Evolutionary conservation across 192 early-diverging fungal species (phyloP).

Genomic region (Coemansia sp.): DNA sequence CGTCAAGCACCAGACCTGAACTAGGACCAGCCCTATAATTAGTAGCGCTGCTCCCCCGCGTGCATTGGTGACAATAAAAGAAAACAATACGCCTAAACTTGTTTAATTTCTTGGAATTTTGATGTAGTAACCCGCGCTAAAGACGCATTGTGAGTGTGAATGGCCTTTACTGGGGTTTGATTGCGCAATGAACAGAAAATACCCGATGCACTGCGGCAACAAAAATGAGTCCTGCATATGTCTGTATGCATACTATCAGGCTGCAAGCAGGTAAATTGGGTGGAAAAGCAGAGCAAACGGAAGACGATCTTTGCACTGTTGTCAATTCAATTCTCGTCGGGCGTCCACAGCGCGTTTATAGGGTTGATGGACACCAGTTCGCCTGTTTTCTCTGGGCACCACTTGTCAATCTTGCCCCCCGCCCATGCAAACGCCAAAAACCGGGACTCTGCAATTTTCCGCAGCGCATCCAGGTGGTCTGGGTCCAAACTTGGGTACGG

Average conservation of each 20-base stretch:
- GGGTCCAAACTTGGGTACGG: conserved; percentile 40
- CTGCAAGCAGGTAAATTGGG: background rate
- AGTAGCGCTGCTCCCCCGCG: no score
- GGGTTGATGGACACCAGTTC: conserved; percentile 59
- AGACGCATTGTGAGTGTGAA: background rate
- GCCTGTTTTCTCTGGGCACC: conserved; percentile 52
- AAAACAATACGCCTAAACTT: conserved; percentile 1
- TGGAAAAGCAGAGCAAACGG: background rate
- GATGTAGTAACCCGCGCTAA: background rate
- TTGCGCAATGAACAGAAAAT: background rate
- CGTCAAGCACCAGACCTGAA: no score
- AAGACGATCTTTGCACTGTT: background rate
- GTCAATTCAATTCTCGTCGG: conserved; percentile 5
- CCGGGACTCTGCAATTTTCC: conserved; percentile 58
- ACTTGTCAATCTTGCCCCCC: conserved; percentile 38
- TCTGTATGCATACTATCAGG: background rate
- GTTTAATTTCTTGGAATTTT: background rate
- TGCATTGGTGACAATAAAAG: background rate
- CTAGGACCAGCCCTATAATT: no score
- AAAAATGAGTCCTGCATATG: background rate
- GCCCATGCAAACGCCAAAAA: conserved; percentile 61
- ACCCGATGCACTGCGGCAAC: conserved; percentile 1
- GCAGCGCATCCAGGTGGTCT: conserved; percentile 40
- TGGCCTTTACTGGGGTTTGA: background rate
- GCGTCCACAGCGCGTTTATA: conserved; percentile 56